Percentiles rank a stretch among this genome's conserved stretches.
Evolutionary conservation across 2,329 filamentous ascomycete species (phyloP).

Genomic region (Apiospora rasikravindrae): DNA sequence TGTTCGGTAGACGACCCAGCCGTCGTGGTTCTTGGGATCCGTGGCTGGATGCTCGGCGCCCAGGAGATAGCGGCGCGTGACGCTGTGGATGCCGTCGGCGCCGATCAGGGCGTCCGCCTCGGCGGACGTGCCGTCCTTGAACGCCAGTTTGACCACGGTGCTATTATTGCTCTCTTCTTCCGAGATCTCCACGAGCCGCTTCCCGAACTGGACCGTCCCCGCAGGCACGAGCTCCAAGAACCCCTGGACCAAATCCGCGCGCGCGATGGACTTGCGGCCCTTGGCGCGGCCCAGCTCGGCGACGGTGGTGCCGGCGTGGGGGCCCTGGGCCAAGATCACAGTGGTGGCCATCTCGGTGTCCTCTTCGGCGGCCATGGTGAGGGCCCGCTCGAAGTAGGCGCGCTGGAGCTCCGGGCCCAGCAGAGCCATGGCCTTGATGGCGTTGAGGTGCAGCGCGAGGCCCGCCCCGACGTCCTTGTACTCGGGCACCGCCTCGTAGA

Average conservation of each 20-base stretch:
- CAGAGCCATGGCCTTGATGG: slow-evolving; percentile 40
- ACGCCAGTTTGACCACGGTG: slow-evolving; percentile 28
- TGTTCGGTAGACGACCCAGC: slow-evolving; percentile 39
- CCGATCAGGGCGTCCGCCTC: slow-evolving; percentile 40
- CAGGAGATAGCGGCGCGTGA: slow-evolving; percentile 37
- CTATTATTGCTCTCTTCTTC: neutral
- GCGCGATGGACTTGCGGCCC: slow-evolving; percentile 40
- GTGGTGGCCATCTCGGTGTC: slow-evolving; percentile 40
- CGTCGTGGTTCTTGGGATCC: slow-evolving; percentile 39
- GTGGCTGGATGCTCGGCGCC: slow-evolving; percentile 37
- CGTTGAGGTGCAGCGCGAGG: slow-evolving; percentile 46
- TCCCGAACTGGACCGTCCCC: slow-evolving; percentile 16
- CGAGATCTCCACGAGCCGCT: neutral
- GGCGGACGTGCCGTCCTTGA: slow-evolving; percentile 35
- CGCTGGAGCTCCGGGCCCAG: slow-evolving; percentile 41
- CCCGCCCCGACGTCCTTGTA: slow-evolving; percentile 45
- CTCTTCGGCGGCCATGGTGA: slow-evolving; percentile 36
- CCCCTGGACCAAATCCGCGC: slow-evolving; percentile 39
- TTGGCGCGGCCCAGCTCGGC: slow-evolving; percentile 41
- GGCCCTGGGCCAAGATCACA: slow-evolving; percentile 39
- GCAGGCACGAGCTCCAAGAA: slow-evolving; percentile 34
- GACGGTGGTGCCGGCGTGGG: slow-evolving; percentile 30
- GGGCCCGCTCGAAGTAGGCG: slow-evolving; percentile 39
- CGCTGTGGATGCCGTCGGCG: slow-evolving; percentile 43
- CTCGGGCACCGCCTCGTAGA: slow-evolving; percentile 42